These are phyloP conservation scores for Epichloe elymi DNA, from an alignment of 2,329 filamentous ascomycete species.

Conservation along the genomic window DNA sequence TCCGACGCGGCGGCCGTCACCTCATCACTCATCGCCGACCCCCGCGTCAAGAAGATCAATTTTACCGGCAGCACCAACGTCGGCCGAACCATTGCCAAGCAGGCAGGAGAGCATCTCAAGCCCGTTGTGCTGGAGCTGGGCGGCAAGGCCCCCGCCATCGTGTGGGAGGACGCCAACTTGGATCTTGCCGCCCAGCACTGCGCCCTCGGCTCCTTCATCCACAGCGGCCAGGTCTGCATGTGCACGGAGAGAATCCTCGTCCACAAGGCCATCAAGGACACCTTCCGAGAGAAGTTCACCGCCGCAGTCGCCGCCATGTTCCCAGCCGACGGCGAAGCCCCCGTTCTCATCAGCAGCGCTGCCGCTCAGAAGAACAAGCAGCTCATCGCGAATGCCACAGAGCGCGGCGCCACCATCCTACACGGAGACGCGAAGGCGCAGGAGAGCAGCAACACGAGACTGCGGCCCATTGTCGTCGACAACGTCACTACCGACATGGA, in stretches of 20 bases:
- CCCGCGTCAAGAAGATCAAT: conserved; percentile 65
- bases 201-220: conserved; percentile 56
- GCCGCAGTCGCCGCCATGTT: conserved; percentile 28
- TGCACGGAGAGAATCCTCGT: conserved; percentile 61
- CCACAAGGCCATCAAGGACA: conserved; percentile 30
- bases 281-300: conserved; percentile 33
- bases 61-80: conserved; percentile 71
- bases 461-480: conserved; percentile 55
- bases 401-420: conserved; percentile 48
- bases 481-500: conserved; percentile 54
- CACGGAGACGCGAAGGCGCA: conserved; percentile 23
- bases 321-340: conserved; percentile 46
- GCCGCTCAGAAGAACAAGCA: conserved; percentile 53
- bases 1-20: conserved; percentile 57
- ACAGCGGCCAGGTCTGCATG: conserved; percentile 79
- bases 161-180: conserved; percentile 69
- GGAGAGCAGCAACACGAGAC: conserved; percentile 22
- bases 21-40: conserved; percentile 51
- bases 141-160: conserved; percentile 67
- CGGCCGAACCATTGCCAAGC: conserved; percentile 56
- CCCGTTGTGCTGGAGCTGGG: conserved; percentile 71
- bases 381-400: conserved; percentile 53
- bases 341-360: conserved; percentile 55
- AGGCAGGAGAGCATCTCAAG: conserved; percentile 63
- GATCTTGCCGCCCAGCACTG: conserved; percentile 56